A percentile compares a stretch with the other conserved stretches of the same genome.
Conservation (phyloP, 2,329 filamentous ascomycete genomes). For the Paramyrothecium sp. region DNA sequence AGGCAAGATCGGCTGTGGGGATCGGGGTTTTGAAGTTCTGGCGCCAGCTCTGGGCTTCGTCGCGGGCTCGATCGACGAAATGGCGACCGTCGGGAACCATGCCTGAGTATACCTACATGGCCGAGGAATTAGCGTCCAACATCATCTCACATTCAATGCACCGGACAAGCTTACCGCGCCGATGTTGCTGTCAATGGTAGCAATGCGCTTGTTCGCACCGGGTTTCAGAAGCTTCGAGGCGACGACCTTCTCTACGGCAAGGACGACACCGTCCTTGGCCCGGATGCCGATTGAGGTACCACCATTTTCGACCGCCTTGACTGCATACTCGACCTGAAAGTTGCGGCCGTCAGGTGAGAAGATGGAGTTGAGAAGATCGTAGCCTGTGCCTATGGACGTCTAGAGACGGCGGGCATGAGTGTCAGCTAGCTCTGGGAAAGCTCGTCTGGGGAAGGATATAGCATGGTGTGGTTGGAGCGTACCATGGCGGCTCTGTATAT, state of each 20-base stretch:
- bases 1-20: constrained; percentile 80
- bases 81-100: constrained; percentile 93
- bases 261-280: constrained; percentile 94
- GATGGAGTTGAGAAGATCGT: constrained; percentile 99
- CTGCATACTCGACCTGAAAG: constrained; percentile 98
- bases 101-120: constrained; percentile 80
- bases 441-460: constrained; percentile 10
- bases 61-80: constrained; percentile 90
- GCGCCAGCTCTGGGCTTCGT: constrained; percentile 90
- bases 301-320: constrained; percentile 97
- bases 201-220: constrained; percentile 95
- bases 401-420: constrained; percentile 34
- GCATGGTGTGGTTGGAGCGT: constrained; percentile 13
- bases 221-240: constrained; percentile 93
- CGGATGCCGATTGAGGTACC: constrained; percentile 94
- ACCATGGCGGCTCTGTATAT: constrained; percentile 27
- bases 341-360: constrained; percentile 99
- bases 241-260: constrained; percentile 96
- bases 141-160: neutral
- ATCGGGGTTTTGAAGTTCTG: constrained; percentile 94
- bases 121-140: constrained; percentile 8
- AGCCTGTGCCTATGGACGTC: constrained; percentile 99
- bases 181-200: constrained; percentile 88
- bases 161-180: constrained; percentile 69
- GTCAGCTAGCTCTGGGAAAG: constrained; percentile 15